These are phyloP conservation scores for Colletotrichum simmondsii DNA, from an alignment of 2,329 filamentous ascomycete genomes.

Conservation along the genomic window DNA sequence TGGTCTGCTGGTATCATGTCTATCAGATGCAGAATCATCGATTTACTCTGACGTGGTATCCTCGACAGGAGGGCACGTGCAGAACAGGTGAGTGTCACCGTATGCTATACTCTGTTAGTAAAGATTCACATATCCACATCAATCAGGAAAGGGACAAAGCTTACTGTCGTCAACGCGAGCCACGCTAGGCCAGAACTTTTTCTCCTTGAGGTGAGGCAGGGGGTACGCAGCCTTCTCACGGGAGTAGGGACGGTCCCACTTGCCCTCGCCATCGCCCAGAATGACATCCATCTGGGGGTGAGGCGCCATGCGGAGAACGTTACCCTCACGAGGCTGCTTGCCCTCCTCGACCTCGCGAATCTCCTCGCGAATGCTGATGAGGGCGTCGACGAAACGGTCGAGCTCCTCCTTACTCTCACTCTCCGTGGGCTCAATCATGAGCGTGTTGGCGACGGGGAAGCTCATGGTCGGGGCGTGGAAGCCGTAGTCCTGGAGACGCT, in stretches of 20 bases:
- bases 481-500: slow-evolving; percentile 95
- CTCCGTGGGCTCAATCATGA: slow-evolving; percentile 98
- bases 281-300: slow-evolving; percentile 88
- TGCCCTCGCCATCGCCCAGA: slow-evolving; percentile 59
- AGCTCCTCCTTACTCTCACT: slow-evolving; percentile 92
- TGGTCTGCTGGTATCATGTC: slow-evolving; percentile 18
- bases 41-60: slow-evolving; percentile 55
- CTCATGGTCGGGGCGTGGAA: slow-evolving; percentile 98
- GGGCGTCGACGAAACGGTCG: slow-evolving; percentile 90
- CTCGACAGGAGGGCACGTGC: slow-evolving; percentile 90
- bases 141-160: slow-evolving; percentile 46
- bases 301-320: slow-evolving; percentile 89
- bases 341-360: slow-evolving; percentile 87
- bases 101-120: slow-evolving; percentile 68
- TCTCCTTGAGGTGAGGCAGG: slow-evolving; percentile 83
- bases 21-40: slow-evolving; percentile 18
- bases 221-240: slow-evolving; percentile 90
- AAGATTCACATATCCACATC: not conserved
- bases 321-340: slow-evolving; percentile 77
- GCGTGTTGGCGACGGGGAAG: slow-evolving; percentile 92
- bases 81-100: slow-evolving; percentile 93
- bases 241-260: slow-evolving; percentile 87
- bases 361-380: slow-evolving; percentile 87
- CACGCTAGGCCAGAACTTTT: slow-evolving; percentile 97
- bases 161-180: slow-evolving; percentile 88